Conservation (phyloP, 108 stramenopile species). For the Cyclotella baltica region DNA sequence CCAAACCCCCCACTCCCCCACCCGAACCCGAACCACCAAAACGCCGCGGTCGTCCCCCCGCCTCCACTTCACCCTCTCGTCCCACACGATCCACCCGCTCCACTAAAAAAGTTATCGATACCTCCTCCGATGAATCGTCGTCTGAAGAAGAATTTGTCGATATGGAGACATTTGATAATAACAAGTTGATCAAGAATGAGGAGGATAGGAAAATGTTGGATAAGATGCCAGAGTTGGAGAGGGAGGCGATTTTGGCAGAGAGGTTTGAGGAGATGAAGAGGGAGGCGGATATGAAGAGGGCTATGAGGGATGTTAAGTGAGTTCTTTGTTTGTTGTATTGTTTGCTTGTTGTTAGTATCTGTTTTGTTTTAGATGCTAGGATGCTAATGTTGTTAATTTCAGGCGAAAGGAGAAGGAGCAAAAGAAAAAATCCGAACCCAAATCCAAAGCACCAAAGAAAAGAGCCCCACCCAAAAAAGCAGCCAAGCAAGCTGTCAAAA, state of each 20-base stretch:
- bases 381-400: conserved; percentile 11
- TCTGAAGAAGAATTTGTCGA: conserved; percentile 84
- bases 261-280: conserved; percentile 89
- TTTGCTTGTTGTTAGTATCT: not conserved
- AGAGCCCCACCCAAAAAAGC: conserved; percentile 28
- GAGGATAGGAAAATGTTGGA: conserved; percentile 86
- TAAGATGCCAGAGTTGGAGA: conserved; percentile 83
- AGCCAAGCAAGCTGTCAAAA: conserved; percentile 52
- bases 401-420: conserved; percentile 55
- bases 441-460: conserved; percentile 55
- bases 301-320: conserved; percentile 77
- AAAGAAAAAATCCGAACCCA: conserved; percentile 43
- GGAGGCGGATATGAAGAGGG: conserved; percentile 87
- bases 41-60: conserved; percentile 48
- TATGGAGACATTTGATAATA: conserved; percentile 80
- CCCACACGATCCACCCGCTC: conserved; percentile 40
- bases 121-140: conserved; percentile 52
- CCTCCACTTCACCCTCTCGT: conserved; percentile 25
- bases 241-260: conserved; percentile 88
- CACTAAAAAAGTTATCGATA: conserved; percentile 38
- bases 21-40: conserved; percentile 45
- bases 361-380: not conserved
- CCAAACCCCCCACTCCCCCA: conserved; percentile 19
- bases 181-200: conserved; percentile 75
- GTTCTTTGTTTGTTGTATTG: conserved; percentile 10